Evolutionary conservation across 1,284 basidiomycete species (phyloP), one percentile per base, ranked within the genome.

Genomic region (Trametes versicolor): DNA sequence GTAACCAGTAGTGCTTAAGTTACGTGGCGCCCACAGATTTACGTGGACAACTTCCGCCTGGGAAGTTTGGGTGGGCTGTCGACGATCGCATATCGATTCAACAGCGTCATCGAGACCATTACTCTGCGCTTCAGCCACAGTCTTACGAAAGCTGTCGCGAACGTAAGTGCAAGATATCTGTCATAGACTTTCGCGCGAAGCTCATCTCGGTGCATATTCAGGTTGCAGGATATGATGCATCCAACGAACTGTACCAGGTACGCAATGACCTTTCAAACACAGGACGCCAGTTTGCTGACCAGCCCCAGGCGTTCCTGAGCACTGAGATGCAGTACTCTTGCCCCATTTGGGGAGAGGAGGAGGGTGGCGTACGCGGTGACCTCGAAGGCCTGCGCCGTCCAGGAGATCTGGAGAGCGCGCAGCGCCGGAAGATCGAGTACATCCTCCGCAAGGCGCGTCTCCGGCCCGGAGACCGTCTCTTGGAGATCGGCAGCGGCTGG

Each of bases 261-360:
- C 17, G 41, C 41, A 3, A 43, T n/a, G 15, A 8, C 15, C 15
- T 1, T 8, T 17, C 41, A 2, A 17, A n/a, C 15, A 3, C 19
- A 2, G 6, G 17, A 17, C 41, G 10, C 48, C 48, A 5, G 10
- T 43, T 43, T 43, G 17, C 41, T 43, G 15, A 37, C 34, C 12
- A 25, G 19, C 21, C 27, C 32, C 34, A 90, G 83, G 86, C 89
- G 13, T 95, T 96, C 81, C 80, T 96, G 27, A 90, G 88, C 68
- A 80, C 83, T 56, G 94, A 96, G 77, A 96, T 96, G 94, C 95
- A 93, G 83, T 96, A 96, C 77, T 94, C 92, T 0, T 95, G 91
- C 73, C 92, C 86, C 1, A 83, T 95, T 55, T 95, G 90, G 87
- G 81, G 79, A 53, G 86, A 90, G 41, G 81, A 84, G 13, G 92